These are phyloP conservation scores for Vanrija humicola DNA, from an alignment of 1,284 basidiomycete genomes.

Conservation along the genomic window DNA sequence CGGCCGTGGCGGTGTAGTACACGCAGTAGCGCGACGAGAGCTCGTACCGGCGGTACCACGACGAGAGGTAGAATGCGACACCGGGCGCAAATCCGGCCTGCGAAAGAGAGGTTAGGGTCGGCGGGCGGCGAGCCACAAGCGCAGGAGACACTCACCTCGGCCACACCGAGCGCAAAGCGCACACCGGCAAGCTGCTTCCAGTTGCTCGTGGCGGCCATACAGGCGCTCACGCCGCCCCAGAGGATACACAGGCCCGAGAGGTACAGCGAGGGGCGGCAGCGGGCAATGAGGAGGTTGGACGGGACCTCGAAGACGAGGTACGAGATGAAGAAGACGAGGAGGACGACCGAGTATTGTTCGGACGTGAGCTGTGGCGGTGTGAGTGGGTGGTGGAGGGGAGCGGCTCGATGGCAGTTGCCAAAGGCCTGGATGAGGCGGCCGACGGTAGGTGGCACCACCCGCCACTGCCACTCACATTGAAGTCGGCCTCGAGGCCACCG, in stretches of 20 bases:
- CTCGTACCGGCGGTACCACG: slow-evolving; percentile 42
- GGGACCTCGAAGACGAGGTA: slow-evolving; percentile 41
- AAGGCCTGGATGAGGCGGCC: too few species aligned
- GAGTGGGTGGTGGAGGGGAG: too few species aligned
- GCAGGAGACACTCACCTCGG: slow-evolving; percentile 13
- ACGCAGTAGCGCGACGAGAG: slow-evolving; percentile 39
- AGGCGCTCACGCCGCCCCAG: slow-evolving; percentile 41
- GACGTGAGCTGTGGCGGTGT: slow-evolving; percentile 27
- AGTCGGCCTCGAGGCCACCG: slow-evolving; percentile 30
- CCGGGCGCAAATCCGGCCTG: slow-evolving; percentile 42
- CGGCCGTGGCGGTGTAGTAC: slow-evolving; percentile 48
- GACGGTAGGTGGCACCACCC: too few species aligned
- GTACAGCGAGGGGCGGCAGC: slow-evolving; percentile 40
- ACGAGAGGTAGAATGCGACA: slow-evolving; percentile 25
- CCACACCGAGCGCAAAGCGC: slow-evolving; percentile 30
- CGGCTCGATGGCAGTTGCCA: too few species aligned
- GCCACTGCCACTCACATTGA: slow-evolving; percentile 11
- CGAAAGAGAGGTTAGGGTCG: not conserved
- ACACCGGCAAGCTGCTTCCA: slow-evolving; percentile 38
- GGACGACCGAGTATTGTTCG: slow-evolving; percentile 42
- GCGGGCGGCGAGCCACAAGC: too few species aligned
- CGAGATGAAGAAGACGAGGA: slow-evolving; percentile 36
- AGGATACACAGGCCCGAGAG: slow-evolving; percentile 36
- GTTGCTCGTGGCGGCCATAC: slow-evolving; percentile 36
- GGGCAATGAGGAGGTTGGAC: slow-evolving; percentile 32